These are phyloP conservation scores for Prinsepia uniflora DNA, from an alignment of 306 rosid species.

Conservation along the genomic window DNA sequence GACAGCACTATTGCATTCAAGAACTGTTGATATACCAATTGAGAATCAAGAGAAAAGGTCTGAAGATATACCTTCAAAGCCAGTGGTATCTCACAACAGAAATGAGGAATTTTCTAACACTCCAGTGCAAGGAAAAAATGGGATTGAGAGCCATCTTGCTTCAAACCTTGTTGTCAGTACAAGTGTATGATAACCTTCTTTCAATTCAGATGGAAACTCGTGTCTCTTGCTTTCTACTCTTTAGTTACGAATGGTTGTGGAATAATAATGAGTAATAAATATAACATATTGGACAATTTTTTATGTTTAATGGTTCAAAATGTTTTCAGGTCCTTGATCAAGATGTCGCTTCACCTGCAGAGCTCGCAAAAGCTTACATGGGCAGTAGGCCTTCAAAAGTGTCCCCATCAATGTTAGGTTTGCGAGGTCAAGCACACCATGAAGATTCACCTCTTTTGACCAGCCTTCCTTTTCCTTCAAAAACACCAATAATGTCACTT, in stretches of 20 bases:
- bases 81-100: constrained; percentile 29
- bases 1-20: constrained; percentile 76
- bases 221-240: not conserved
- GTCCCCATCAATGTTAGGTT: constrained; percentile 51
- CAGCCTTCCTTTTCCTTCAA: constrained; percentile 37
- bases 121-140: constrained; percentile 35
- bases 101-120: constrained; percentile 37
- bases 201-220: not conserved
- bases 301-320: constrained; percentile 27
- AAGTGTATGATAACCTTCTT: constrained; percentile 43
- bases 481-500: constrained; percentile 43
- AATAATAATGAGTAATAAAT: not conserved
- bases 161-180: constrained; percentile 44
- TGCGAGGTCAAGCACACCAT: constrained; percentile 30
- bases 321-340: constrained; percentile 65
- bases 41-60: constrained; percentile 42
- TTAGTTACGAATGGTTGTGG: constrained; percentile 3
- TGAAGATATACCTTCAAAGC: constrained; percentile 38
- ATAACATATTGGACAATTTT: constrained; percentile 19
- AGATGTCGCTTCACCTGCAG: constrained; percentile 79
- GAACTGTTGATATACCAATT: constrained; percentile 47
- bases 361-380: constrained; percentile 93
- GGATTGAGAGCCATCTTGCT: constrained; percentile 30
- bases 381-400: constrained; percentile 63
- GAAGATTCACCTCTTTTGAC: constrained; percentile 37